These are phyloP conservation scores for Podila epigama DNA, from an alignment of 192 early-diverging fungal species.

Conservation along the genomic window DNA sequence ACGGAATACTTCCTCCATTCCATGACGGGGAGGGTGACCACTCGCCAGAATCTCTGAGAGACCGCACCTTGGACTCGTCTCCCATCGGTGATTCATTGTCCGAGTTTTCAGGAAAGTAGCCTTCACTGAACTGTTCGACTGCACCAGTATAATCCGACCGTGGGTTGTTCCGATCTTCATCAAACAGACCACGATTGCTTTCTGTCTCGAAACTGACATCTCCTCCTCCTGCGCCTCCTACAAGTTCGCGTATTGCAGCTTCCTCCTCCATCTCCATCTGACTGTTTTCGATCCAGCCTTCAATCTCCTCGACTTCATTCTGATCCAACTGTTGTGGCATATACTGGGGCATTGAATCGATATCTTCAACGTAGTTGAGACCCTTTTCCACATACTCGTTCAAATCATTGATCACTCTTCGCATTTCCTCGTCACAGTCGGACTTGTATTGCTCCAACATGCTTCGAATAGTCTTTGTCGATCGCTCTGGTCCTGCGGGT, in stretches of 20 bases:
- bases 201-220: conserved; percentile 19
- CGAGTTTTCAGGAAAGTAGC: conserved; percentile 41
- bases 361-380: conserved; percentile 55
- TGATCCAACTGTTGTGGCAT: conserved; percentile 34
- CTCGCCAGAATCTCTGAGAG: conserved; percentile 40
- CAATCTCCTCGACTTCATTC: conserved; percentile 42
- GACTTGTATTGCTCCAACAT: conserved; percentile 48
- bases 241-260: conserved; percentile 13
- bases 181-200: conserved; percentile 8
- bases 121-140: conserved; percentile 34
- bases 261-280: conserved; percentile 51
- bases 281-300: conserved; percentile 49
- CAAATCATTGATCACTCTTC: conserved; percentile 69
- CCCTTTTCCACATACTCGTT: conserved; percentile 72
- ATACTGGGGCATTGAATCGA: conserved; percentile 44
- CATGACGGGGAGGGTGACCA: conserved; percentile 47
- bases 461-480: conserved; percentile 41
- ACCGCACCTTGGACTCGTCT: conserved; percentile 27
- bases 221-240: no score
- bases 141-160: conserved; percentile 23
- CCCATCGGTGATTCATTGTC: conserved; percentile 31
- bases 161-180: conserved; percentile 36
- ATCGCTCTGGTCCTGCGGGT: conserved; percentile 30
- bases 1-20: conserved; percentile 45
- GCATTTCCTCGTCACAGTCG: conserved; percentile 53